These are phyloP conservation scores for Dipodascus albidus DNA, from an alignment of 805 yeast species.

Conservation along the genomic window DNA sequence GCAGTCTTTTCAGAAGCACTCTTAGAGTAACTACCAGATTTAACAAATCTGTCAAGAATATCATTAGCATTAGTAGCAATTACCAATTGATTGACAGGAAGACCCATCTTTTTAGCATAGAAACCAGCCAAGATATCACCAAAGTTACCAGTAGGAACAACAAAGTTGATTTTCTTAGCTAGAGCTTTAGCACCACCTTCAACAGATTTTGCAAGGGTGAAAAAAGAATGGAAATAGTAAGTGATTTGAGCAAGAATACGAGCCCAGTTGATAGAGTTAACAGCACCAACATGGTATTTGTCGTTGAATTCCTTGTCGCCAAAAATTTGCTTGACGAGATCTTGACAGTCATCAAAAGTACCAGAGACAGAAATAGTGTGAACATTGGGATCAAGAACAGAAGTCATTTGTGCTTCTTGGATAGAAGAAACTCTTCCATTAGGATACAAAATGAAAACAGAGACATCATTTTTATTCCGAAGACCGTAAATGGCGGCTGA, in stretches of 20 bases:
- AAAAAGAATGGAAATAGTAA: slow-evolving; percentile 87
- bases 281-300: slow-evolving; percentile 92
- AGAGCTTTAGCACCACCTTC: slow-evolving; percentile 11
- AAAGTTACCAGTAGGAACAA: slow-evolving; percentile 96
- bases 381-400: slow-evolving; percentile 84
- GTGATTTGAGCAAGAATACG: slow-evolving; percentile 96
- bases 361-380: slow-evolving; percentile 94
- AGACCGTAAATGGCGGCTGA: slow-evolving; percentile 98
- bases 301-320: slow-evolving; percentile 82
- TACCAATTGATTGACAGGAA: slow-evolving; percentile 75
- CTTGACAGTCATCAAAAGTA: slow-evolving; percentile 97
- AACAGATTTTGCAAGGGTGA: slow-evolving; percentile 39
- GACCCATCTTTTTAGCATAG: slow-evolving; percentile 90
- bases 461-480: slow-evolving; percentile 94
- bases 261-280: slow-evolving; percentile 98
- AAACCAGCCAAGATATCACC: slow-evolving; percentile 97
- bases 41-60: slow-evolving; percentile 84
- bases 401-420: slow-evolving; percentile 98
- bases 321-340: slow-evolving; percentile 84
- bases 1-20: slow-evolving; percentile 29
- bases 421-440: slow-evolving; percentile 95
- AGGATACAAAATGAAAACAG: slow-evolving; percentile 92
- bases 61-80: slow-evolving; percentile 96
- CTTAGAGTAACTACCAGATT: slow-evolving; percentile 77
- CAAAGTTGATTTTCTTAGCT: slow-evolving; percentile 54